Evolutionary conservation across 2,329 filamentous ascomycete genomes (phyloP).

Genomic region (Penicillium frequentans): DNA sequence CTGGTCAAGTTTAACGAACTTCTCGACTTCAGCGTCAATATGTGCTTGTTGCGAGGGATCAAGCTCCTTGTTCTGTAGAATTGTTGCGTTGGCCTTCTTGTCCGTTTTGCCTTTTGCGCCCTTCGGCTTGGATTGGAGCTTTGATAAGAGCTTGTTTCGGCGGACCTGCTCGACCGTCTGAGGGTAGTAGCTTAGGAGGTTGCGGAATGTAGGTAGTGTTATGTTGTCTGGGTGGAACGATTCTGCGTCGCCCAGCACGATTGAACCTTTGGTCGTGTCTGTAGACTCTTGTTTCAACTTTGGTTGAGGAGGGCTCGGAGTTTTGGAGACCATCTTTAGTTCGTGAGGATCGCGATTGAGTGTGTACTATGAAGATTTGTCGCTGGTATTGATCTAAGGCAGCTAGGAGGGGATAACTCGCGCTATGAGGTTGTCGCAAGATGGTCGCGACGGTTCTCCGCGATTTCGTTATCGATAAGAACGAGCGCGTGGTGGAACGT

Average conservation of each 20-base stretch:
- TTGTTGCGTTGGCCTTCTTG: background rate
- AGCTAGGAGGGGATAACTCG: too few species aligned
- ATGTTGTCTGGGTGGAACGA: slow-evolving; percentile 29
- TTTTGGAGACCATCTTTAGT: background rate
- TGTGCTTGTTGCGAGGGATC: slow-evolving; percentile 7
- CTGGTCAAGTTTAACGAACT: slow-evolving; percentile 34
- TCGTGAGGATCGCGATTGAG: background rate
- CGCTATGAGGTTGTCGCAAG: background rate
- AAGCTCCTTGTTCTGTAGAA: background rate
- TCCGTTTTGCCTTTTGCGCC: slow-evolving; percentile 12
- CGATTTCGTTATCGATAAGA: background rate
- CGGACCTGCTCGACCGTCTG: slow-evolving; percentile 26
- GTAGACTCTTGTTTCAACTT: background rate
- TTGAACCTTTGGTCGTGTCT: background rate
- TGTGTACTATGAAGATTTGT: background rate
- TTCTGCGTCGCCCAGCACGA: background rate
- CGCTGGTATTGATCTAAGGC: too few species aligned
- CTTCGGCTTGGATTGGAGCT: slow-evolving; percentile 22
- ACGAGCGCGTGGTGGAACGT: background rate
- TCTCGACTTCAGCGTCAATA: slow-evolving; percentile 21
- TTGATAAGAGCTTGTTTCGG: slow-evolving; percentile 21
- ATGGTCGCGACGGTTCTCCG: background rate
- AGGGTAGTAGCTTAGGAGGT: slow-evolving; percentile 28
- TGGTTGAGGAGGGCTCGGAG: background rate
- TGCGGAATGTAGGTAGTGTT: slow-evolving; percentile 24